Conservation (phyloP, 2,329 filamentous ascomycete genomes). For the Verticillium zaregamsianum region DNA sequence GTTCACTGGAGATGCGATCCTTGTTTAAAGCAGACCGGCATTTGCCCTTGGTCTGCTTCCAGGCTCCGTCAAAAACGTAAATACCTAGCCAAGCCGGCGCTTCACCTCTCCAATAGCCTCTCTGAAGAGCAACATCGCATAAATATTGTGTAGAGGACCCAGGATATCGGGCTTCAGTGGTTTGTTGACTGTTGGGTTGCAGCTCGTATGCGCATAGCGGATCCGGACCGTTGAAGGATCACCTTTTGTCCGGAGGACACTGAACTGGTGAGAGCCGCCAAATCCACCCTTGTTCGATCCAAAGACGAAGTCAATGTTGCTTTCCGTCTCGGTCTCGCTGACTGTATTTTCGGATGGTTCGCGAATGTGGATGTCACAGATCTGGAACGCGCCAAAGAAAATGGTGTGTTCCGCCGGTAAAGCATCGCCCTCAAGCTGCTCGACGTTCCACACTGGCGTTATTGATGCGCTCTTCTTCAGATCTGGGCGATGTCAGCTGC, state of each 20-base stretch:
- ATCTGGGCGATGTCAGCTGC: neutral
- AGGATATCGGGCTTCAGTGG: constrained; percentile 9
- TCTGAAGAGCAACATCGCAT: constrained; percentile 20
- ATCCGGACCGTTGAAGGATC: constrained; percentile 3
- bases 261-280: constrained; percentile 24
- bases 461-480: neutral
- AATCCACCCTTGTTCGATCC: constrained; percentile 19
- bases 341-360: neutral
- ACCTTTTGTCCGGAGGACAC: constrained; percentile 13
- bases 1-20: too few species aligned
- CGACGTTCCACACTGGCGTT: neutral
- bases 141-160: constrained; percentile 18
- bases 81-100: neutral
- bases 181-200: constrained; percentile 19
- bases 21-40: too few species aligned
- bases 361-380: constrained; percentile 11
- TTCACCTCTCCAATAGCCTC: constrained; percentile 18
- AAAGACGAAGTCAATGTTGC: constrained; percentile 23
- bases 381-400: constrained; percentile 22
- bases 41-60: too few species aligned
- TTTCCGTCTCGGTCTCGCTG: constrained; percentile 8
- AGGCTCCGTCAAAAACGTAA: too few species aligned
- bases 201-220: constrained; percentile 17
- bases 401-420: constrained; percentile 16
- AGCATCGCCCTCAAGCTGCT: neutral